phyloP scores from a whole-genome alignment of 257 asterid genomes.

The Voacanga thouarsii region DNA sequence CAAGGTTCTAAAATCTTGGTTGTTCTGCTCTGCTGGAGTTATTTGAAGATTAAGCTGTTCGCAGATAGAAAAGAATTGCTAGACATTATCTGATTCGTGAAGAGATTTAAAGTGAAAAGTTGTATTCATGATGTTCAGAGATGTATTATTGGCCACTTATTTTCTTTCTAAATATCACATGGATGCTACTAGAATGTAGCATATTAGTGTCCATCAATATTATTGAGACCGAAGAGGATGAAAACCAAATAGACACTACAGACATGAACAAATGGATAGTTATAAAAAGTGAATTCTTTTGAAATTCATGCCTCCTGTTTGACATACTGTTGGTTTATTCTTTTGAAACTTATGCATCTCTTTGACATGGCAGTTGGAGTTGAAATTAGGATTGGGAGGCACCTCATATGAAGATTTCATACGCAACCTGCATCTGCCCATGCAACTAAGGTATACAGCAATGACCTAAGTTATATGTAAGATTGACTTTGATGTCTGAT shows the following conservation, averaged over 20 bases:
- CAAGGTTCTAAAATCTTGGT: background rate
- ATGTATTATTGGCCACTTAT: background rate
- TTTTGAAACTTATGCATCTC: slow-evolving; percentile 7
- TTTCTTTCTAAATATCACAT: background rate
- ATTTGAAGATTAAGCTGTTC: background rate
- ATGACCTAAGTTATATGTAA: slow-evolving; percentile 10
- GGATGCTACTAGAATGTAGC: background rate
- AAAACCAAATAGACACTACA: background rate
- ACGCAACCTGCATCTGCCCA: slow-evolving; percentile 69
- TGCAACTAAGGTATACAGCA: slow-evolving; percentile 64
- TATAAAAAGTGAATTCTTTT: background rate
- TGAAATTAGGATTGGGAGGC: slow-evolving; percentile 85
- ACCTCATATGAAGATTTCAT: slow-evolving; percentile 84
- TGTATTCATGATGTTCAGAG: background rate
- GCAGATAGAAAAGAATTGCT: background rate
- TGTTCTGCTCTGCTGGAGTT: background rate
- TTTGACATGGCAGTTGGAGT: slow-evolving; percentile 66
- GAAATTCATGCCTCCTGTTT: background rate
- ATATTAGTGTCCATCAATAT: background rate
- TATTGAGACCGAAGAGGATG: too few species aligned
- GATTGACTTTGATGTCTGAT: background rate
- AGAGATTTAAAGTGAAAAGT: background rate
- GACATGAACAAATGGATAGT: background rate
- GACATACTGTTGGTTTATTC: background rate
- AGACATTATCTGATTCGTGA: background rate